phyloP scores from a whole-genome alignment of 208 protist species.

The Crithidia fasciculata region DNA sequence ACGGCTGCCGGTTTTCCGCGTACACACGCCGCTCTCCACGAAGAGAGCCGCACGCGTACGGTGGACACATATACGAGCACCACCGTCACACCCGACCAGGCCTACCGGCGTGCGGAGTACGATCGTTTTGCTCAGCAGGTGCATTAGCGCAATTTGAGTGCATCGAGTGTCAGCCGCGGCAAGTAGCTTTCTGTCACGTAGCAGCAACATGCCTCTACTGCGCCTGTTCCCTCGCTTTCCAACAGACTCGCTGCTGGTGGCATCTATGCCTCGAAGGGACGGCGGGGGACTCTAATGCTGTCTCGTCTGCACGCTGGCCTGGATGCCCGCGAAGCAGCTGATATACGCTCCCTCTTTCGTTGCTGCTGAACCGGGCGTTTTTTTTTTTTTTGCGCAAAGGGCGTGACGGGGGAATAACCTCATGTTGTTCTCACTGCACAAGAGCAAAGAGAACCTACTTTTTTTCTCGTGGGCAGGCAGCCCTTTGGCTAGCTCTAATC shows the following conservation, averaged over 20 bases:
- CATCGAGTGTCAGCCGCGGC: background rate
- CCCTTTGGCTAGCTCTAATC: background rate
- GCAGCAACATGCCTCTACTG: background rate
- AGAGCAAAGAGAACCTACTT: too few species aligned
- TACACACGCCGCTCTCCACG: slow-evolving; percentile 5
- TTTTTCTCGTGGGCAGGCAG: background rate
- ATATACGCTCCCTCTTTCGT: too few species aligned
- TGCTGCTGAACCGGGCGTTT: background rate
- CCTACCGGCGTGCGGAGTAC: slow-evolving; percentile 10
- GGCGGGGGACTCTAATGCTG: too few species aligned
- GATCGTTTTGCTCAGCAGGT: slow-evolving; percentile 10
- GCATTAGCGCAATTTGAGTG: background rate
- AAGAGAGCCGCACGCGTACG: slow-evolving; percentile 36
- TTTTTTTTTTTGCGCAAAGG: background rate
- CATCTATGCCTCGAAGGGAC: too few species aligned
- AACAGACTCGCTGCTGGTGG: too few species aligned
- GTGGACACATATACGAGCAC: slow-evolving; percentile 30
- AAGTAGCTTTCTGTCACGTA: background rate
- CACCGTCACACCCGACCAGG: slow-evolving; percentile 20
- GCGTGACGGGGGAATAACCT: background rate
- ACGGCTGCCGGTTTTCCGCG: slow-evolving; percentile 2
- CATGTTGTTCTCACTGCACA: background rate
- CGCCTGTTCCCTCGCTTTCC: slow-evolving; percentile 8
- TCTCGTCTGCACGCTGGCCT: too few species aligned
- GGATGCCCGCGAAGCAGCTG: too few species aligned